Percentiles rank a stretch among this genome's conserved stretches.
Conservation (phyloP, 2,329 filamentous ascomycete genomes). For the Celoporthe dispersa region DNA sequence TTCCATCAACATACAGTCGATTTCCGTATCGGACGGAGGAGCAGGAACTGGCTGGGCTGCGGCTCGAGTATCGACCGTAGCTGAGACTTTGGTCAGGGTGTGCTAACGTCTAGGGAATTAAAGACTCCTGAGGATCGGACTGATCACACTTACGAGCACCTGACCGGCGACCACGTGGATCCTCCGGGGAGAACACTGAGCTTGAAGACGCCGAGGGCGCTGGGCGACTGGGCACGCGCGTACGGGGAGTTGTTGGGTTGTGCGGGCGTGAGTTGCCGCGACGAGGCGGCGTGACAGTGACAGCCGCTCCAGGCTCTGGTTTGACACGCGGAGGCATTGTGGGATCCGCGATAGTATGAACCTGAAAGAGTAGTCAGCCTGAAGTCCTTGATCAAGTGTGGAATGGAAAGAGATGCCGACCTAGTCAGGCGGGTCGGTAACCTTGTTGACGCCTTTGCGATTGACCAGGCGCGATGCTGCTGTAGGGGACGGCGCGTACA, state of each 20-base stretch:
- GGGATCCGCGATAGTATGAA: background rate
- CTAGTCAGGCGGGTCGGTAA: background rate
- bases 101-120: background rate
- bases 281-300: constrained; percentile 9
- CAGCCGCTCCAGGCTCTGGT: constrained; percentile 17
- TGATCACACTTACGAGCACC: constrained; percentile 34
- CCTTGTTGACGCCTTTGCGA: background rate
- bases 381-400: background rate
- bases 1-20: constrained; percentile 37
- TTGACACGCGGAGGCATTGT: constrained; percentile 23
- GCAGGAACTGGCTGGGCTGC: constrained; percentile 7
- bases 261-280: constrained; percentile 11
- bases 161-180: constrained; percentile 30
- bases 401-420: background rate
- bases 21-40: constrained; percentile 31
- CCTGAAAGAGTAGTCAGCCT: background rate
- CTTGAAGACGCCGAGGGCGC: constrained; percentile 21
- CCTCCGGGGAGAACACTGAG: constrained; percentile 19
- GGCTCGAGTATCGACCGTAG: constrained; percentile 37
- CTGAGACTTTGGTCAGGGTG: constrained; percentile 30
- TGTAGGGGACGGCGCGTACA: background rate
- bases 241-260: constrained; percentile 9
- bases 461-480: background rate
- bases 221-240: constrained; percentile 18
- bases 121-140: background rate